Conservation (phyloP, 2,329 filamentous ascomycete species). For the Fusarium sp. region DNA sequence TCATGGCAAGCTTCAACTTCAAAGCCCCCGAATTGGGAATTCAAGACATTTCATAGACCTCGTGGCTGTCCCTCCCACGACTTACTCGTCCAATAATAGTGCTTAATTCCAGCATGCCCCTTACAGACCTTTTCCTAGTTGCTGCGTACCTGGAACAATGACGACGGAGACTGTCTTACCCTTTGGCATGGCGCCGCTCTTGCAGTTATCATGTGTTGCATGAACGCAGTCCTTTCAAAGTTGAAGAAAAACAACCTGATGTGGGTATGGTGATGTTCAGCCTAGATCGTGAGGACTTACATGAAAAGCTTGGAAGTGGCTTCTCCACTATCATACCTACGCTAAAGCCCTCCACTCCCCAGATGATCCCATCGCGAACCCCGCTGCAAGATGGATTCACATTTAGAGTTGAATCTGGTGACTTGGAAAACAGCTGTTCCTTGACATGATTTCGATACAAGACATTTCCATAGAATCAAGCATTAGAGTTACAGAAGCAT, state of each 20-base stretch:
- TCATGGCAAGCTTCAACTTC: conserved; percentile 11
- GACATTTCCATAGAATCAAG: rapidly evolving
- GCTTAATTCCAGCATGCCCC: conserved; percentile 34
- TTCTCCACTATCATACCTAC: conserved; percentile 14
- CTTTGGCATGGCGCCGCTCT: conserved; percentile 5
- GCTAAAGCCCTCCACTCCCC: conserved; percentile 3
- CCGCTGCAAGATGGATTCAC: conserved; percentile 11
- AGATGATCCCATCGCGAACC: conserved; percentile 29
- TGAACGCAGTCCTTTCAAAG: conserved; percentile 8
- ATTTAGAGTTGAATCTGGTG: conserved; percentile 4
- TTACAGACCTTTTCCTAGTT: conserved; percentile 26
- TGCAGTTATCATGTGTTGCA: conserved; percentile 27
- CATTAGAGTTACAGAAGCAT: not conserved
- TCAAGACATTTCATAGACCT: not conserved
- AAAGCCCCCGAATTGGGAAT: conserved; percentile 16
- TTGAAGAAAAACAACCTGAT: not conserved
- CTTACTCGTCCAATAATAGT: conserved; percentile 20
- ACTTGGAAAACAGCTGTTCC: not conserved
- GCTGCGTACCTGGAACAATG: conserved; percentile 21
- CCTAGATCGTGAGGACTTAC: not conserved
- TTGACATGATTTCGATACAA: not conserved
- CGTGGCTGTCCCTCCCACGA: conserved; percentile 24
- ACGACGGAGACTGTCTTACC: conserved; percentile 20
- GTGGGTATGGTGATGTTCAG: not conserved
- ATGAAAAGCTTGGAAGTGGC: not conserved